These are phyloP conservation scores for Dictyostelium brefeldianum DNA, from an alignment of 78 protist genomes.

Conservation along the genomic window DNA sequence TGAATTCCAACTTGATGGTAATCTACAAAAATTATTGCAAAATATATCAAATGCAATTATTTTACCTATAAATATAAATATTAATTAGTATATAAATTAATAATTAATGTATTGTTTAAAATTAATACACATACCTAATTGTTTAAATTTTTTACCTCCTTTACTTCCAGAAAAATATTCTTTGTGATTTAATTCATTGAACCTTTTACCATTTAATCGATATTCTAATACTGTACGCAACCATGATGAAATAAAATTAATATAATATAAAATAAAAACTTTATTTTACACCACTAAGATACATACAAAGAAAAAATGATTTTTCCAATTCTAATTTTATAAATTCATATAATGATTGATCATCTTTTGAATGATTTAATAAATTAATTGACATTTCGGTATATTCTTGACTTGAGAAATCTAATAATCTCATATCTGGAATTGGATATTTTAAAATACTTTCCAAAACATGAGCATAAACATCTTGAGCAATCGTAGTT, in stretches of 20 bases:
- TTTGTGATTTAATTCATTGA: constrained; percentile 34
- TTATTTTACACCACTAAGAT: no score
- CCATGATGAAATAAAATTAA: no score
- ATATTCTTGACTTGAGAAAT: constrained; percentile 17
- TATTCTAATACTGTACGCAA: constrained; percentile 34
- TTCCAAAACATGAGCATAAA: constrained; percentile 20
- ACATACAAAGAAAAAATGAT: constrained; percentile 15
- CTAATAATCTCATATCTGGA: constrained; percentile 39
- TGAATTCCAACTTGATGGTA: constrained; percentile 24
- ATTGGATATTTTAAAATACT: constrained; percentile 21
- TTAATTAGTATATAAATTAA: no score
- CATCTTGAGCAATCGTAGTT: background rate
- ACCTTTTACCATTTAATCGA: constrained; percentile 28
- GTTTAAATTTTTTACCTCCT: constrained; percentile 45
- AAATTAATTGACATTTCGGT: constrained; percentile 14
- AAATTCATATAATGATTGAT: background rate
- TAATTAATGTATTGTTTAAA: no score
- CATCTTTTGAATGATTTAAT: background rate
- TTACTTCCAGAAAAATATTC: constrained; percentile 27
- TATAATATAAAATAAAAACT: background rate
- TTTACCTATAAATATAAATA: no score
- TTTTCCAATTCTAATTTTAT: constrained; percentile 41
- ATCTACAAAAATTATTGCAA: constrained; percentile 42
- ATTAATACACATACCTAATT: background rate
- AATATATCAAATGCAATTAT: constrained; percentile 58